Evolutionary conservation across 345 rosid species (phyloP).

Genomic region (Passiflora organensis): DNA sequence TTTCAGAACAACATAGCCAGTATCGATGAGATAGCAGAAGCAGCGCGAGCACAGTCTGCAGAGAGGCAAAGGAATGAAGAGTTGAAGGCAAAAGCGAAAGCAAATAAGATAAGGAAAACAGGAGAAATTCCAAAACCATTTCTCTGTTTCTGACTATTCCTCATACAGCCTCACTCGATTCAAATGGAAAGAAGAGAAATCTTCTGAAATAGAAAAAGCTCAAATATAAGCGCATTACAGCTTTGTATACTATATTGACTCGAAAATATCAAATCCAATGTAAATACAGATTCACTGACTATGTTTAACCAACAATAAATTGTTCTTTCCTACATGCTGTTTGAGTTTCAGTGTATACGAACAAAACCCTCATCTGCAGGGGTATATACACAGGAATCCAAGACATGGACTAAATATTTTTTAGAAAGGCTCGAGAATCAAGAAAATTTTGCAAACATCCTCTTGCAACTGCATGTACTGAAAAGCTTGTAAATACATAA

Average conservation of each 20-base stretch:
- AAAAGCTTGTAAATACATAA: too few species aligned
- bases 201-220: background rate
- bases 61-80: slow-evolving; percentile 48
- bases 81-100: slow-evolving; percentile 56
- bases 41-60: slow-evolving; percentile 51
- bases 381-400: too few species aligned
- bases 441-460: too few species aligned
- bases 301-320: background rate
- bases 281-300: background rate
- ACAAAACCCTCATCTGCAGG: too few species aligned
- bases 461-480: too few species aligned
- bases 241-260: background rate
- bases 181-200: background rate
- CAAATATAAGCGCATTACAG: background rate
- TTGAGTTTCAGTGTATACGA: too few species aligned
- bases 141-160: slow-evolving; percentile 40
- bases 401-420: too few species aligned
- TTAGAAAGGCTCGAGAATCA: too few species aligned
- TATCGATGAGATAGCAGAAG: slow-evolving; percentile 38
- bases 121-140: slow-evolving; percentile 48
- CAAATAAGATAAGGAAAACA: slow-evolving; percentile 48
- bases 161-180: slow-evolving; percentile 7
- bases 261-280: background rate
- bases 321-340: background rate
- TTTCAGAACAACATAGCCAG: slow-evolving; percentile 37